Evolutionary conservation across 331 rosid species (phyloP).

Genomic region (Acacia concinna): DNA sequence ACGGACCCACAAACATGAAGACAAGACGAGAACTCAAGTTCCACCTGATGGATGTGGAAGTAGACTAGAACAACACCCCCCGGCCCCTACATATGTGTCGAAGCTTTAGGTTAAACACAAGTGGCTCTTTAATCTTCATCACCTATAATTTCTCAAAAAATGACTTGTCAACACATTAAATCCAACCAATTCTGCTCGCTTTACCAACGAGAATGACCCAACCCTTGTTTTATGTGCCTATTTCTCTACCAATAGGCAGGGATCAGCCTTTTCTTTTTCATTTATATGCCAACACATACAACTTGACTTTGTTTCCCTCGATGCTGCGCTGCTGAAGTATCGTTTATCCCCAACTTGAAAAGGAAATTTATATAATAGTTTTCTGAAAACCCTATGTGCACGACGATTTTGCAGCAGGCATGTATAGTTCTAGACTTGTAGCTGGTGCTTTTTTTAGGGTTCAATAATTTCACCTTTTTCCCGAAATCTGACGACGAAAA

Average conservation of each 20-base stretch:
- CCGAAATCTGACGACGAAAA: slow-evolving; percentile 3
- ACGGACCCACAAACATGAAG: background rate
- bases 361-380: background rate
- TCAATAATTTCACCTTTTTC: slow-evolving; percentile 13
- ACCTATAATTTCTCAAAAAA: background rate
- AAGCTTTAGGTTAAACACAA: background rate
- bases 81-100: background rate
- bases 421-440: background rate
- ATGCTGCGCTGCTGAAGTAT: background rate
- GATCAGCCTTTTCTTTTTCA: background rate
- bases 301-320: background rate
- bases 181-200: background rate
- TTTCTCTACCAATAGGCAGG: background rate
- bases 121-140: background rate
- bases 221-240: background rate
- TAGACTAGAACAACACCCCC: background rate
- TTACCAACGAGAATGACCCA: background rate
- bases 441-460: background rate
- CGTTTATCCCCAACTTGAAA: slow-evolving; percentile 1
- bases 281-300: background rate
- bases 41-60: background rate
- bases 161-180: slow-evolving; percentile 16
- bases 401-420: background rate
- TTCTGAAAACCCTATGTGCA: slow-evolving; percentile 7
- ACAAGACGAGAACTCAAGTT: background rate